Evolutionary conservation across 768 basidiomycete genomes (phyloP), one percentile per base, ranked within the genome.

Genomic region (Rhodosporidiobolus odoratus): DNA sequence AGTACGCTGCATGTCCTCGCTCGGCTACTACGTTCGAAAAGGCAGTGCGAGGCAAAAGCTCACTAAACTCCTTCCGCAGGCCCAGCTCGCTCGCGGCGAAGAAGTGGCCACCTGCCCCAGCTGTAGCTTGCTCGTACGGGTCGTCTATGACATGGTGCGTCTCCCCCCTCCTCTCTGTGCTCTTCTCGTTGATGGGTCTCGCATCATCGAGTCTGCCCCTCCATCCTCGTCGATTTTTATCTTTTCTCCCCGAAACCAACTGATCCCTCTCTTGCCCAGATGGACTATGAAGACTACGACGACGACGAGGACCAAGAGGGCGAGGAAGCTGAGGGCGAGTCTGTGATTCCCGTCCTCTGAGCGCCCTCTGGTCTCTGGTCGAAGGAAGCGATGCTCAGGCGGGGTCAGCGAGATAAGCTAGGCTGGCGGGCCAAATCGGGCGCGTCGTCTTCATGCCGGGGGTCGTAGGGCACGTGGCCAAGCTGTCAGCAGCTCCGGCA

Each of bases 81-180:
- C 82, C 71, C 92, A 97, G 80, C 86, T 97, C 13, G 85, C 86
- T 54, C 83, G 92, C 74, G 96, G 86, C 65, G 96, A 97, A 76
- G 96, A 98, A 78, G 86, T 94, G 56, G 95, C 94, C 32, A 93
- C 86, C 60, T 98, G 96, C 82, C 96, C 96, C 0, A 94, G 91
- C 79, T 99, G 96, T 76, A 94, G 91, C 73, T 83, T 98, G 32
- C 84, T 97, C 40, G 91, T 98, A 59, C 83, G 95, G 65, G 89
- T 98, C 52, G 85, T 98, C 53, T 98, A 88, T 79, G 95, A 99
- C 79, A 94, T 92, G 58, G 95, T 97, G 78, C 77, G 90, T 85
- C 65, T 5, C 43, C 57, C 71, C 56, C 48, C 47, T 66, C 45
- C 35, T 27, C n/a, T 43, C 48, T 32, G 53, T 9, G 61, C 50